Conservation (phyloP, 305 asterid genomes). For the Striga hermonthica region DNA sequence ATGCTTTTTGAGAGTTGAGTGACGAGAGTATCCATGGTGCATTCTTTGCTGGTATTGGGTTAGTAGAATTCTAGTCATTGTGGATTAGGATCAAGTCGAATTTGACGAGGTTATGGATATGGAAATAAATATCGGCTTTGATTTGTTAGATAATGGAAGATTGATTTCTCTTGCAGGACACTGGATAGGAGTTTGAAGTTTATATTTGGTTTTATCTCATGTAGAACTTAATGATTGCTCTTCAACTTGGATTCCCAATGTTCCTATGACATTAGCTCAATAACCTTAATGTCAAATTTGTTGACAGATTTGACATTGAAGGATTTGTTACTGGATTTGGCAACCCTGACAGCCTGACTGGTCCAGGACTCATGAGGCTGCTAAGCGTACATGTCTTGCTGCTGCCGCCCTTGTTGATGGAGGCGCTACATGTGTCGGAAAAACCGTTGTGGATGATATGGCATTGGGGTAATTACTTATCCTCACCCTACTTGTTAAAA, state of each 20-base stretch:
- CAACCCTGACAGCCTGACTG: slow-evolving; percentile 98
- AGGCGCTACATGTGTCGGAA: slow-evolving; percentile 92
- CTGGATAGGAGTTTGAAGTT: slow-evolving; percentile 12
- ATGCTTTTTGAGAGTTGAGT: slow-evolving; percentile 12
- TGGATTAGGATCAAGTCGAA: background rate
- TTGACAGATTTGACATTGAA: slow-evolving; percentile 71
- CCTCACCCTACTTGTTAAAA: slow-evolving; percentile 20
- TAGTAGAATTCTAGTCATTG: background rate
- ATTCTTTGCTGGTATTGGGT: background rate
- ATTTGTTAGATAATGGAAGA: background rate
- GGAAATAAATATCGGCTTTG: no score
- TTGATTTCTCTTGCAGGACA: slow-evolving; percentile 1
- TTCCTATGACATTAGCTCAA: background rate
- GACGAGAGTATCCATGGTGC: background rate
- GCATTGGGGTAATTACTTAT: slow-evolving; percentile 61
- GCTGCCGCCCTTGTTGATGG: slow-evolving; percentile 87
- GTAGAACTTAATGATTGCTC: background rate
- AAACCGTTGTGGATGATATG: slow-evolving; percentile 91
- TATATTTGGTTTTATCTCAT: background rate
- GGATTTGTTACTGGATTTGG: slow-evolving; percentile 93
- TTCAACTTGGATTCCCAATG: background rate
- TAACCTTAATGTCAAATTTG: slow-evolving; percentile 29
- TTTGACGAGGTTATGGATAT: background rate
- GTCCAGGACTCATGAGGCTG: slow-evolving; percentile 79
- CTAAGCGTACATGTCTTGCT: slow-evolving; percentile 63